Evolutionary conservation across 148 eudicot genomes (phyloP).

Genomic region (Agrostemma githago): DNA sequence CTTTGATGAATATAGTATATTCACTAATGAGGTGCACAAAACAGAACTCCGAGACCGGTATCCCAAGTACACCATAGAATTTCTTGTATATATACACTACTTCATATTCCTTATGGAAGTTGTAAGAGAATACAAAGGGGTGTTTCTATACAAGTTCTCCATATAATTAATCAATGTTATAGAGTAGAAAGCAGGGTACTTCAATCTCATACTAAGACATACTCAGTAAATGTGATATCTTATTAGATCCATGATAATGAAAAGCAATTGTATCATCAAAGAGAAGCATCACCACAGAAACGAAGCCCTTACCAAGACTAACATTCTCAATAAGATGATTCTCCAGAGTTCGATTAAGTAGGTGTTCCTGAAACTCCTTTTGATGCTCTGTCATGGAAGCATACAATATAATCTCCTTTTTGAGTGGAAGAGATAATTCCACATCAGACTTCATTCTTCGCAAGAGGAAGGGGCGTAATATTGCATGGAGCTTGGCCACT

Average conservation of each 20-base stretch:
- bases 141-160: too few relatives aligned
- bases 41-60: too few relatives aligned
- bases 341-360: constrained; percentile 64
- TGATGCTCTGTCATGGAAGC: constrained; percentile 87
- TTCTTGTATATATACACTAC: too few relatives aligned
- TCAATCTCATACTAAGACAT: background rate
- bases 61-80: too few relatives aligned
- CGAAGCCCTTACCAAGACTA: constrained; percentile 35
- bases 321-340: constrained; percentile 42
- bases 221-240: background rate
- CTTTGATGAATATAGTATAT: too few relatives aligned
- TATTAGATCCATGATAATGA: background rate
- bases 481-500: constrained; percentile 87
- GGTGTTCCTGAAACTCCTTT: constrained; percentile 72
- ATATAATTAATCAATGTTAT: too few relatives aligned
- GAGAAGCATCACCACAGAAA: background rate
- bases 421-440: constrained; percentile 73
- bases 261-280: background rate
- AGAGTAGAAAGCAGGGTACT: too few relatives aligned
- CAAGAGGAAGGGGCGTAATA: constrained; percentile 88
- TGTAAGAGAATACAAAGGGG: too few relatives aligned
- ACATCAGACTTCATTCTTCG: constrained; percentile 92
- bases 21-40: too few relatives aligned
- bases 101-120: too few relatives aligned
- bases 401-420: constrained; percentile 90